Evolutionary conservation across 352 stramenopile species (phyloP).

Genomic region (Pythium sukuiense): DNA sequence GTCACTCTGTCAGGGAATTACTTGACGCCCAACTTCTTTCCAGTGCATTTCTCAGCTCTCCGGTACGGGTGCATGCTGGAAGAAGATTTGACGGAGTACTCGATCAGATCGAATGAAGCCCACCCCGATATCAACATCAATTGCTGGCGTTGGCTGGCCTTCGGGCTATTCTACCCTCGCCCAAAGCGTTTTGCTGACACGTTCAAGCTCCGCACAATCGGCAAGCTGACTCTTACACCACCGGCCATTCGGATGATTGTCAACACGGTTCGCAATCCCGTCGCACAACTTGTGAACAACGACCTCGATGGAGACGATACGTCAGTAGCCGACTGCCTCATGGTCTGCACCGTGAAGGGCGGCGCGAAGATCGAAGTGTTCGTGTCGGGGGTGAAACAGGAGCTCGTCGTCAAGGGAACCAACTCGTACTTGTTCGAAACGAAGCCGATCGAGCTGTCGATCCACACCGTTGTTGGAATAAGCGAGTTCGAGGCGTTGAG

Average conservation of each 20-base stretch:
- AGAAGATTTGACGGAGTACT: constrained; percentile 4
- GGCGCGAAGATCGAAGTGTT: constrained; percentile 7
- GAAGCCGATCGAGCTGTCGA: neutral
- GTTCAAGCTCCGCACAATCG: neutral
- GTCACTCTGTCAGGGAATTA: neutral
- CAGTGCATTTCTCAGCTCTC: constrained; percentile 2
- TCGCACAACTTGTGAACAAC: neutral
- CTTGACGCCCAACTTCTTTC: neutral
- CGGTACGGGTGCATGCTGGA: constrained; percentile 4
- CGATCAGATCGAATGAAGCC: neutral
- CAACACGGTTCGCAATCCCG: neutral
- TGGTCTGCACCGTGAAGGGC: constrained; percentile 1
- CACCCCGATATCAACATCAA: neutral
- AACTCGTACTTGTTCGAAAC: neutral
- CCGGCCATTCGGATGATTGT: neutral
- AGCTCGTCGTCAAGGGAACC: neutral
- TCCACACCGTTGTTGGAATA: neutral
- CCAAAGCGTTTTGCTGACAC: neutral
- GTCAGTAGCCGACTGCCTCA: neutral
- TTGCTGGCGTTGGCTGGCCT: neutral
- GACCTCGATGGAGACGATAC: neutral
- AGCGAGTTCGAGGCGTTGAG: constrained; percentile 2
- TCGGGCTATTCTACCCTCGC: constrained; percentile 3
- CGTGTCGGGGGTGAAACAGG: neutral
- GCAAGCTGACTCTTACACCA: neutral